Base-by-base conservation (phyloP, 495 filamentous ascomycete genomes). In the Tetracladium setigerum region DNA sequence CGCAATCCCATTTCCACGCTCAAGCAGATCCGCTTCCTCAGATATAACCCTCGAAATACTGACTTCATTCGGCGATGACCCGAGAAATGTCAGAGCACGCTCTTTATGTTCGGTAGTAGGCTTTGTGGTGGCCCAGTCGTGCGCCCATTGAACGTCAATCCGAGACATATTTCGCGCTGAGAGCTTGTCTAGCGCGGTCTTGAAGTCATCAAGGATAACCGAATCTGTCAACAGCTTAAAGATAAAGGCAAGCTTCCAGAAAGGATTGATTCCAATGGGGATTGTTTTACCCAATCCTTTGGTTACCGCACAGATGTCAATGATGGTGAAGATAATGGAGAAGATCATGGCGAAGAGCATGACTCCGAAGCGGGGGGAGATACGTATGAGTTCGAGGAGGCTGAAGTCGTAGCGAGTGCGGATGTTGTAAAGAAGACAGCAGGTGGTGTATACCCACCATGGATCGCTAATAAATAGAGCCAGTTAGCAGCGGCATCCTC, bases 181-280 rank as follows among this genome's bases (percentile, higher is more conserved):
- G 19, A 69, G 53, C 5, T 58, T 46, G 37, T 78, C 75, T 14
- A 80, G 67, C 0, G 71, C 76, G 2, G 72, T 79, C 58, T 79
- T 79, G 72, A 81, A 81, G 43, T 81, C 77, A 47, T 81, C 77
- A 0, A 81, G 69, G 38, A 81, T 69, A 38, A 79, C 67, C 6
- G 70, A 71, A 54, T 81, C 77, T 39, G 73, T 77, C 30, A 78
- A 68, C 44, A 74, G 78, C 55, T 79, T 81, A 67, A 79, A 79
- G 9, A 81, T 69, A 49, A 78, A 74, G 7, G 67, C 66, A 5
- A 79, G 57, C 47, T 73, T 71, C 69, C 69, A 72, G 52, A 64
- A 72, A 0, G 69, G 69, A 43, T 72, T 72, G 43, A 72, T 65
- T 33, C 69, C 62, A 30, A 60, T 53, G 35, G 64, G 34, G 16